A percentile compares a stretch with the other conserved stretches of the same genome.
Evolutionary conservation across 257 asterid genomes (phyloP).

Genomic region (Datura wrightii): DNA sequence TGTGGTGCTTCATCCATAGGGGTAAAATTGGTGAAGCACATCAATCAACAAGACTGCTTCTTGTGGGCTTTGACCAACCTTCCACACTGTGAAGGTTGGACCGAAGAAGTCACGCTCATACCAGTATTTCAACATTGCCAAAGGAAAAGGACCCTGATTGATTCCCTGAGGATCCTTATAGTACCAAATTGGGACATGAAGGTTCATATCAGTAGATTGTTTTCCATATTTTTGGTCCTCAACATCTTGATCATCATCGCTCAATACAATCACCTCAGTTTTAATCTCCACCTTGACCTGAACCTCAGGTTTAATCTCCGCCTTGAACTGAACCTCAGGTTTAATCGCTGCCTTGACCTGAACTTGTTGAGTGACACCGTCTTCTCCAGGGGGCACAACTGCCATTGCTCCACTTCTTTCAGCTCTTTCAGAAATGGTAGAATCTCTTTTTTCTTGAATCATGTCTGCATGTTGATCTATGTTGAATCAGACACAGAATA

Average conservation of each 20-base stretch:
- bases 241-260: slow-evolving; percentile 59
- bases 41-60: slow-evolving; percentile 55
- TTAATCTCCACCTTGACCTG: background rate
- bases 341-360: background rate
- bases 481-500: slow-evolving; percentile 6
- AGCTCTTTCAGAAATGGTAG: background rate
- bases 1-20: background rate
- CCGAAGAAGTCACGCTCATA: slow-evolving; percentile 55
- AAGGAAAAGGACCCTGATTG: slow-evolving; percentile 73
- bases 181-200: slow-evolving; percentile 49
- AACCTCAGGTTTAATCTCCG: background rate
- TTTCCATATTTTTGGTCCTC: slow-evolving; percentile 28
- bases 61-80: slow-evolving; percentile 39
- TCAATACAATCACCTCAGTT: slow-evolving; percentile 55
- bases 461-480: slow-evolving; percentile 14
- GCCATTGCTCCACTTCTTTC: slow-evolving; percentile 30
- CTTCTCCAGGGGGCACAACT: background rate
- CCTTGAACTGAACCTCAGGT: background rate
- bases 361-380: background rate
- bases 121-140: slow-evolving; percentile 56
- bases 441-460: slow-evolving; percentile 19
- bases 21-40: slow-evolving; percentile 40
- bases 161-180: slow-evolving; percentile 72
- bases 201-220: slow-evolving; percentile 23
- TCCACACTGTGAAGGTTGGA: slow-evolving; percentile 67